Evolutionary conservation across 176 grass and related monocot species (phyloP).

Genomic region (Carex parvula): DNA sequence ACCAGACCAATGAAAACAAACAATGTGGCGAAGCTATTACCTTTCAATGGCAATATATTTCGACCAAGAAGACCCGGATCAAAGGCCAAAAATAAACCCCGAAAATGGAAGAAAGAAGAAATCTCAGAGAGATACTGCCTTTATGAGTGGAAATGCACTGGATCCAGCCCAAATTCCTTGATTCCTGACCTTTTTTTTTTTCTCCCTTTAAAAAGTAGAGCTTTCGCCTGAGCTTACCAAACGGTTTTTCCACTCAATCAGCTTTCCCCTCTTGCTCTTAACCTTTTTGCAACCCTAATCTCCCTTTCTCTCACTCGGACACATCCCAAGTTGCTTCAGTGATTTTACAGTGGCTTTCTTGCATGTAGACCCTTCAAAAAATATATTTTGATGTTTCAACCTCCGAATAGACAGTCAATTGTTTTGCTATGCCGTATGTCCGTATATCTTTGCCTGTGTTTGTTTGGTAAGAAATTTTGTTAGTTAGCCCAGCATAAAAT

Average conservation of each 20-base stretch:
- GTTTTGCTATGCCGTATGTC: too few species aligned
- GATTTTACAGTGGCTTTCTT: background rate
- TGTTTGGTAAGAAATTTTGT: too few species aligned
- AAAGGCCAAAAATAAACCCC: background rate
- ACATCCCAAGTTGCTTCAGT: slow-evolving; percentile 10
- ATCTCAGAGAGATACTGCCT: slow-evolving; percentile 18
- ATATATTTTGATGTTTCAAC: background rate
- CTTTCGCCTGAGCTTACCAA: slow-evolving; percentile 19
- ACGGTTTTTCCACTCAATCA: background rate
- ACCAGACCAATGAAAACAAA: background rate
- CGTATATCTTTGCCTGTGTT: too few species aligned
- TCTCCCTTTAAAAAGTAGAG: background rate
- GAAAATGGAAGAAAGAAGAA: slow-evolving; percentile 7
- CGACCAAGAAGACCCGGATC: background rate
- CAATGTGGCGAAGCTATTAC: background rate
- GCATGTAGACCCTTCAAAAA: slow-evolving; percentile 2
- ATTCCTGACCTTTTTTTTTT: background rate
- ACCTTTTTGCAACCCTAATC: slow-evolving; percentile 18
- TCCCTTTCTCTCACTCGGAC: background rate
- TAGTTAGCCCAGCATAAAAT: too few species aligned
- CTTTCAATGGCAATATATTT: slow-evolving; percentile 5
- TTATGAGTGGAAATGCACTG: slow-evolving; percentile 18
- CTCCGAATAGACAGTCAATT: background rate
- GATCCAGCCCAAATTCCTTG: slow-evolving; percentile 24
- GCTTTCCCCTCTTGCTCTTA: slow-evolving; percentile 4